phyloP scores from a whole-genome alignment of 2,329 filamentous ascomycete species.

The Rhinocladiella mackenziei region DNA sequence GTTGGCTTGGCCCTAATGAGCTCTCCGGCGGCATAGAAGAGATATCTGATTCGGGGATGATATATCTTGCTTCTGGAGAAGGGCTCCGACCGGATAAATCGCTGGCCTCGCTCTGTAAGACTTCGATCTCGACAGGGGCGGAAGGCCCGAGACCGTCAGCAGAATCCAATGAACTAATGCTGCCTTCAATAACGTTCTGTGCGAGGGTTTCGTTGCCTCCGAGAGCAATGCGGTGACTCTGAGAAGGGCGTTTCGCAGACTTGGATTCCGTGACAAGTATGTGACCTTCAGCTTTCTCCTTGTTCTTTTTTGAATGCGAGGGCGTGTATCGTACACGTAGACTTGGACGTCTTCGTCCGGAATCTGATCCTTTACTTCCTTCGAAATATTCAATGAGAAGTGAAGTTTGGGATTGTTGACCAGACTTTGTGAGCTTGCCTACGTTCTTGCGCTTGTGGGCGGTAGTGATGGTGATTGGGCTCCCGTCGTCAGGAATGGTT shows the following conservation, averaged over 20 bases:
- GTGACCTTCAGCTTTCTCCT: slow-evolving; percentile 58
- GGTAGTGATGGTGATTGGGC: slow-evolving; percentile 87
- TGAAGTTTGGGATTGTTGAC: slow-evolving; percentile 73
- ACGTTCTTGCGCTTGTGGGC: slow-evolving; percentile 61
- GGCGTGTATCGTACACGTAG: slow-evolving; percentile 78
- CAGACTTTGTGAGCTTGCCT: slow-evolving; percentile 51
- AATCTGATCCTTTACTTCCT: slow-evolving; percentile 60
- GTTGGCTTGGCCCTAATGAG: slow-evolving; percentile 56
- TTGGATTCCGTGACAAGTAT: slow-evolving; percentile 82
- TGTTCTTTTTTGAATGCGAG: slow-evolving; percentile 56
- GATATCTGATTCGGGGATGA: slow-evolving; percentile 73
- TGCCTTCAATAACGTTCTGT: slow-evolving; percentile 57
- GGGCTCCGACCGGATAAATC: slow-evolving; percentile 62
- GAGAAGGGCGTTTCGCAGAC: slow-evolving; percentile 66
- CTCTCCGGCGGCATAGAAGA: slow-evolving; percentile 75
- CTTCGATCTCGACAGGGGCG: slow-evolving; percentile 82
- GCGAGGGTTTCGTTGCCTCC: slow-evolving; percentile 35
- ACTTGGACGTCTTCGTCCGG: slow-evolving; percentile 68
- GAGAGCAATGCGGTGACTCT: slow-evolving; percentile 65
- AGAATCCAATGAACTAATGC: slow-evolving; percentile 71
- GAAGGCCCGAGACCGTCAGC: slow-evolving; percentile 62
- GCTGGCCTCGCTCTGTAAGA: slow-evolving; percentile 64
- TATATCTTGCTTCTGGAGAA: slow-evolving; percentile 60
- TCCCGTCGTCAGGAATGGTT: slow-evolving; percentile 54
- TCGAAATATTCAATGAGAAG: slow-evolving; percentile 95